Conservation (phyloP, 345 rosid genomes). For the Acer negundo region DNA sequence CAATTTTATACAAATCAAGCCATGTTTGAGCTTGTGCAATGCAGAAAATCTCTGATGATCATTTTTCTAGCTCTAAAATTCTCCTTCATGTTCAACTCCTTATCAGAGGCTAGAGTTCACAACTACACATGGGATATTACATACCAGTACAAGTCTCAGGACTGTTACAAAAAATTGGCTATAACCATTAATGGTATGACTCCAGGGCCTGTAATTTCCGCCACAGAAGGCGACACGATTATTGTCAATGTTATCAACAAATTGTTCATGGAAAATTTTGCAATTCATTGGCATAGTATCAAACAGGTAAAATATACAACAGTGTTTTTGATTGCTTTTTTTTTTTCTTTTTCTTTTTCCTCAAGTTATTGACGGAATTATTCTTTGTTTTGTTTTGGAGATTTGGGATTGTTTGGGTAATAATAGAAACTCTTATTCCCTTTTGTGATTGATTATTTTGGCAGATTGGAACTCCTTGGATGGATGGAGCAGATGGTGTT, state of each 20-base stretch:
- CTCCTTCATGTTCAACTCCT: neutral
- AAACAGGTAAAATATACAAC: conserved; percentile 30
- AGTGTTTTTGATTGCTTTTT: too few species aligned
- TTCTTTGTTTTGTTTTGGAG: neutral
- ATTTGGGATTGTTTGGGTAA: neutral
- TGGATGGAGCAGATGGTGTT: conserved; percentile 46
- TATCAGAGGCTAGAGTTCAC: neutral
- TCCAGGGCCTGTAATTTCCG: conserved; percentile 29
- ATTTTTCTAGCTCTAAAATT: neutral
- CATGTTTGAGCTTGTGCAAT: neutral
- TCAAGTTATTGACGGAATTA: too few species aligned
- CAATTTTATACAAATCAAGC: too few species aligned
- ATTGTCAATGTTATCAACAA: conserved; percentile 11
- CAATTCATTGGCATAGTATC: conserved; percentile 61
- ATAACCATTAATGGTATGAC: conserved; percentile 28
- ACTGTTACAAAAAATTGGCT: conserved; percentile 25
- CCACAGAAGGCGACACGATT: conserved; percentile 22
- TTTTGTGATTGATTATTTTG: neutral
- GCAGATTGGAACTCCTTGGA: conserved; percentile 49
- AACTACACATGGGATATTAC: conserved; percentile 20
- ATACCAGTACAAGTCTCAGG: conserved; percentile 23
- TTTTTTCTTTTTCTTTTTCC: neutral
- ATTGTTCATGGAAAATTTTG: conserved; percentile 25
- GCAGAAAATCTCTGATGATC: neutral
- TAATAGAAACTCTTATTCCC: too few species aligned